Conservation (phyloP, 768 basidiomycete genomes). For the Mycena indigotica region DNA sequence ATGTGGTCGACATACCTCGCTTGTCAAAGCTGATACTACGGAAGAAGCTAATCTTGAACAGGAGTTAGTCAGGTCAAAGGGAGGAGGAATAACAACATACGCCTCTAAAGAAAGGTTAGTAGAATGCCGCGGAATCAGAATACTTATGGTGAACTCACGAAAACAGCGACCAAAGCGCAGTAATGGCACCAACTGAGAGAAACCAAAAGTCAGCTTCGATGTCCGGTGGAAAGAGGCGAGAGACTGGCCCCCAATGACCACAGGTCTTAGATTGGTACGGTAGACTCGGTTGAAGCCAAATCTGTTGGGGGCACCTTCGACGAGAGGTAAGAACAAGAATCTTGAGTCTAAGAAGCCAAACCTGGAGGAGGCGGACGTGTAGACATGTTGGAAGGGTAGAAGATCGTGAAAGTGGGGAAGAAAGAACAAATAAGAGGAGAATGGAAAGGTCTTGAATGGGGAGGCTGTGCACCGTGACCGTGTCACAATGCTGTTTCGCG, state of each 20-base stretch:
- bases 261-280: conserved; percentile 58
- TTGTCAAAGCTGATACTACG: conserved; percentile 51
- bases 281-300: conserved; percentile 58
- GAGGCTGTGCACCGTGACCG: background rate
- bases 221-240: too few species aligned
- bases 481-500: background rate
- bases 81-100: conserved; percentile 29
- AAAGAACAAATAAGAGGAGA: background rate
- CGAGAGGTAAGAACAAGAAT: background rate
- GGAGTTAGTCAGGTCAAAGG: background rate
- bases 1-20: conserved; percentile 42
- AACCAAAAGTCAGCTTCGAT: too few species aligned
- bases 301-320: conserved; percentile 61
- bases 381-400: conserved; percentile 30
- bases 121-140: background rate
- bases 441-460: background rate
- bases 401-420: conserved; percentile 1
- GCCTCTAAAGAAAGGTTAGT: conserved; percentile 26
- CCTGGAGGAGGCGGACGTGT: conserved; percentile 46
- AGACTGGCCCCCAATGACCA: conserved; percentile 51
- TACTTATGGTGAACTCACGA: conserved; percentile 48
- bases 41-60: conserved; percentile 61
- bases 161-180: conserved; percentile 61
- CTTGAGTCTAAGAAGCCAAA: conserved; percentile 22
- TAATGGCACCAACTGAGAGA: conserved; percentile 43